Conservation (phyloP, 352 stramenopile species). For the Thraustotheca clavata region DNA sequence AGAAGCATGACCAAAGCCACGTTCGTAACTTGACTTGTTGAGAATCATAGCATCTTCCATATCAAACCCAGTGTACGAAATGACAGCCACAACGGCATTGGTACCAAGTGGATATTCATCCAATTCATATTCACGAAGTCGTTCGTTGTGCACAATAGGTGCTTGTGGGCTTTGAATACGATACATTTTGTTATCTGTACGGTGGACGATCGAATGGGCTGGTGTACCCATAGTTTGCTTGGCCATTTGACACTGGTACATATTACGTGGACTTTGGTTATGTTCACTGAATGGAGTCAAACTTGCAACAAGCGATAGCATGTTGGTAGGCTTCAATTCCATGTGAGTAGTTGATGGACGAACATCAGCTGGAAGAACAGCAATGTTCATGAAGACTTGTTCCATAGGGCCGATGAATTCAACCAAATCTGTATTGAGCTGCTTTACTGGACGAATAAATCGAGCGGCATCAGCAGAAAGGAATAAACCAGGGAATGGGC, state of each 20-base stretch:
- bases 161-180: slow-evolving; percentile 97
- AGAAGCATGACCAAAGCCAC: slow-evolving; percentile 95
- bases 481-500: slow-evolving; percentile 96
- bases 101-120: slow-evolving; percentile 98
- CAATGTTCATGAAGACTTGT: slow-evolving; percentile 97
- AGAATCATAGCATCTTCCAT: slow-evolving; percentile 99
- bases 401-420: slow-evolving; percentile 99
- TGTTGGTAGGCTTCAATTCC: slow-evolving; percentile 98
- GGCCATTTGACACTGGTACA: slow-evolving; percentile 99
- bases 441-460: slow-evolving; percentile 90
- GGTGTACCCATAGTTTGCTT: slow-evolving; percentile 99
- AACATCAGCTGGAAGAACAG: slow-evolving; percentile 93
- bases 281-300: slow-evolving; percentile 99
- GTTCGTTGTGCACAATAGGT: slow-evolving; percentile 96
- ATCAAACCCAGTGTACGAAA: slow-evolving; percentile 97
- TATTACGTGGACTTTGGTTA: slow-evolving; percentile 99
- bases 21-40: slow-evolving; percentile 98
- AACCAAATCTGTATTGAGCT: slow-evolving; percentile 84
- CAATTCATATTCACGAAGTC: slow-evolving; percentile 95
- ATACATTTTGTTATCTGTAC: slow-evolving; percentile 99
- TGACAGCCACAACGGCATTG: slow-evolving; percentile 99
- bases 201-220: slow-evolving; percentile 93
- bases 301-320: slow-evolving; percentile 98
- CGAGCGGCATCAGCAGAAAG: slow-evolving; percentile 94
- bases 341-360: slow-evolving; percentile 96